phyloP scores from a whole-genome alignment of 306 rosid species.

The Styphnolobium japonicum region DNA sequence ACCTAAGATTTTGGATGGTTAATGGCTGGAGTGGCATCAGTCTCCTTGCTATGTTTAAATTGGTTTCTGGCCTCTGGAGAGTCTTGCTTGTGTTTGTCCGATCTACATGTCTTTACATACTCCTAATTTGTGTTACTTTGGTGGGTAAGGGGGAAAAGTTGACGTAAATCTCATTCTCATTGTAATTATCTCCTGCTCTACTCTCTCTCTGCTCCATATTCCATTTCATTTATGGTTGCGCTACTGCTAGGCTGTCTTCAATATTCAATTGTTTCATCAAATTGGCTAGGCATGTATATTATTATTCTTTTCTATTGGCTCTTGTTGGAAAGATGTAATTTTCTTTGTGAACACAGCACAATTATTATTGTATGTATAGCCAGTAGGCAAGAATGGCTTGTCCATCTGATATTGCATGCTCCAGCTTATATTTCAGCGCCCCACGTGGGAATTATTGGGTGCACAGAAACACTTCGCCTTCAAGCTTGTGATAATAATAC shows the following conservation, averaged over 20 bases:
- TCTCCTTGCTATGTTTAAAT: constrained; percentile 29
- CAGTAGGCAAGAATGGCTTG: constrained; percentile 25
- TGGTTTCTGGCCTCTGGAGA: constrained; percentile 30
- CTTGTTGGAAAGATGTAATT: constrained; percentile 28
- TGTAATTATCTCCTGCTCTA: constrained; percentile 62
- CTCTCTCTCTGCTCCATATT: constrained; percentile 18
- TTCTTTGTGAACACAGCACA: constrained; percentile 30
- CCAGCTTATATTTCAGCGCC: constrained; percentile 29
- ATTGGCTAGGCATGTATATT: constrained; percentile 45
- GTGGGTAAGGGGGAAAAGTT: constrained; percentile 30
- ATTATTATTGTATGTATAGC: constrained; percentile 31
- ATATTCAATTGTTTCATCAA: constrained; percentile 39
- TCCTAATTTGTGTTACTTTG: constrained; percentile 39
- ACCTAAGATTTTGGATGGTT: constrained; percentile 33
- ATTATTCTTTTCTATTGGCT: constrained; percentile 23
- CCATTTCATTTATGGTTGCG: constrained; percentile 32
- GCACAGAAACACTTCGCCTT: constrained; percentile 1
- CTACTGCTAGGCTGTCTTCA: constrained; percentile 43
- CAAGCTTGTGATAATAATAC: background rate
- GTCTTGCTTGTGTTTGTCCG: constrained; percentile 58
- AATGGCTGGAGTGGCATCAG: constrained; percentile 32
- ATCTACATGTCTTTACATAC: constrained; percentile 38
- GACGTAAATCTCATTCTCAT: constrained; percentile 45
- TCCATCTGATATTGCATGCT: constrained; percentile 25
- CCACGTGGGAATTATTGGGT: constrained; percentile 34